A percentile compares a stretch with the other conserved stretches of the same genome.
Evolutionary conservation across 192 early-diverging fungal species (phyloP).

Genomic region (Gryganskiella cystojenkinii): DNA sequence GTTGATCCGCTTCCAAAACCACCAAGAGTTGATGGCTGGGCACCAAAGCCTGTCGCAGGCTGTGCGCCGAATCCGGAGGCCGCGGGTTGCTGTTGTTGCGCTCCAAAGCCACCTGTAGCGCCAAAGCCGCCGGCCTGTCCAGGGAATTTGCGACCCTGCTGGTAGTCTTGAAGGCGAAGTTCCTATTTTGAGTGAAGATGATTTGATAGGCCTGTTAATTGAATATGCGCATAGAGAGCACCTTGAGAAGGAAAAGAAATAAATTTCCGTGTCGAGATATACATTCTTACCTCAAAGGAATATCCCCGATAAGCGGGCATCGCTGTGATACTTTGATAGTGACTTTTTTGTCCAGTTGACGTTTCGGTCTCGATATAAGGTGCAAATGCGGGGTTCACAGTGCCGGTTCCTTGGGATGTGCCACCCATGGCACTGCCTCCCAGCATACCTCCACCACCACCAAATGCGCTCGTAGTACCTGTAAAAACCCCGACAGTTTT

Average conservation of each 20-base stretch:
- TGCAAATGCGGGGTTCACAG: conserved; percentile 65
- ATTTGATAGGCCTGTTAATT: too few relatives aligned
- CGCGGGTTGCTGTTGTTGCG: conserved; percentile 21
- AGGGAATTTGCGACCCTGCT: conserved; percentile 75
- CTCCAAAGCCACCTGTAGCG: conserved; percentile 52
- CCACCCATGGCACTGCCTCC: conserved; percentile 21
- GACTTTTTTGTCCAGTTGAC: conserved; percentile 64
- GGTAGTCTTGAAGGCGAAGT: conserved; percentile 90
- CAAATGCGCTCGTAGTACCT: conserved; percentile 20
- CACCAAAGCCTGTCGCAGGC: conserved; percentile 34
- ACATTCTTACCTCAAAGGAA: conserved; percentile 77
- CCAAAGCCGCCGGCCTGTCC: conserved; percentile 47
- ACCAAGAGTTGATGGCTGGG: conserved; percentile 21
- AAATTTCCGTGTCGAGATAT: background rate
- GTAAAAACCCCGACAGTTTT: too few relatives aligned
- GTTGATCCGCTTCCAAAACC: conserved; percentile 28
- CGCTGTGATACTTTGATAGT: conserved; percentile 78
- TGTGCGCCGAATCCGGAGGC: conserved; percentile 22
- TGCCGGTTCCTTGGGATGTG: conserved; percentile 51
- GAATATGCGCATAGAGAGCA: too few relatives aligned
- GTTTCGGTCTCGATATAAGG: conserved; percentile 61
- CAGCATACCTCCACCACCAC: conserved; percentile 35
- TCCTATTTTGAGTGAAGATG: conserved; percentile 58
- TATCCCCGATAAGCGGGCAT: conserved; percentile 89
- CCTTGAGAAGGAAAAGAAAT: too few relatives aligned